A percentile compares a stretch with the other conserved stretches of the same genome.
These are phyloP conservation scores for Penicillium capsulatum DNA, from an alignment of 2,329 filamentous ascomycete species.

Conservation along the genomic window DNA sequence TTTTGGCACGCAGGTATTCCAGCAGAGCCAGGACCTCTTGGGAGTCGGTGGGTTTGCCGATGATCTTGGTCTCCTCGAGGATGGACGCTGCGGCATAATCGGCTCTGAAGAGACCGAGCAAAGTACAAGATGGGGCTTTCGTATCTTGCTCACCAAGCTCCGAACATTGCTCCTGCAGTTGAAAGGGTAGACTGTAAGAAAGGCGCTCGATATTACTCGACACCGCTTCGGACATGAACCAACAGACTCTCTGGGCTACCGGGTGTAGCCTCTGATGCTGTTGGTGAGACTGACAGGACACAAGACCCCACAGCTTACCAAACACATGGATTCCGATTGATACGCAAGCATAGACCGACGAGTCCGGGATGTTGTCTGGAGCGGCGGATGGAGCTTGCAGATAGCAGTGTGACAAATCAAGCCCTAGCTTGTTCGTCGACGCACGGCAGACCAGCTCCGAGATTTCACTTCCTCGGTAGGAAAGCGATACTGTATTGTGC, in stretches of 20 bases:
- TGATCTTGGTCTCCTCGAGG: constrained; percentile 74
- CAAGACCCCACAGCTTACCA: constrained; percentile 77
- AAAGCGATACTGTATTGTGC: constrained; percentile 75
- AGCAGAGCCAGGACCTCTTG: constrained; percentile 79
- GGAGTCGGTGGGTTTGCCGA: constrained; percentile 68
- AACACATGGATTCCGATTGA: constrained; percentile 88
- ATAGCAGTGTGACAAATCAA: constrained; percentile 80
- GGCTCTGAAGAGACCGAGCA: constrained; percentile 75
- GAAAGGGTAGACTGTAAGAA: constrained; percentile 75
- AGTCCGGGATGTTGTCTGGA: constrained; percentile 73
- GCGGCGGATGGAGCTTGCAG: constrained; percentile 81
- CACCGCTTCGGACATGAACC: constrained; percentile 76
- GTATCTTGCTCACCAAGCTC: constrained; percentile 68
- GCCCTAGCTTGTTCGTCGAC: constrained; percentile 64
- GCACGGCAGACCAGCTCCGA: constrained; percentile 74
- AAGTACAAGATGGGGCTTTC: constrained; percentile 76
- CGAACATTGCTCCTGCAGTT: constrained; percentile 73
- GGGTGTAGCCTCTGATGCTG: constrained; percentile 78
- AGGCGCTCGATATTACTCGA: constrained; percentile 81
- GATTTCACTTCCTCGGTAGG: constrained; percentile 75
- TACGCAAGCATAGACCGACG: constrained; percentile 83
- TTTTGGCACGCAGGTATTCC: constrained; percentile 73
- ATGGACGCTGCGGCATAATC: constrained; percentile 82
- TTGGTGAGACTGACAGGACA: constrained; percentile 79
- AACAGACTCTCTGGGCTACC: constrained; percentile 82